Evolutionary conservation across 176 grass and related monocot species (phyloP).

Genomic region (Guadua angustifolia): DNA sequence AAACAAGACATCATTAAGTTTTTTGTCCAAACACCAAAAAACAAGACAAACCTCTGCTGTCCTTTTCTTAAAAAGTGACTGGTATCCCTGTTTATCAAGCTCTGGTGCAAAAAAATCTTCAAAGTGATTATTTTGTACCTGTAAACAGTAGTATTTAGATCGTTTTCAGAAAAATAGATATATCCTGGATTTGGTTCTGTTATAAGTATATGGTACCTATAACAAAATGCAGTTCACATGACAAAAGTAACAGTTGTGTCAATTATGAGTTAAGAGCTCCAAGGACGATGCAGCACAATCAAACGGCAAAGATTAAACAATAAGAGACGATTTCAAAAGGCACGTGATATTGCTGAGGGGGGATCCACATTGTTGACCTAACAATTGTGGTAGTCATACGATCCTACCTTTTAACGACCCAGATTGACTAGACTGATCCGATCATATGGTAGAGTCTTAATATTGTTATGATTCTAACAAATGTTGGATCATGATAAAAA

Average conservation of each 20-base stretch:
- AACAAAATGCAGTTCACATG: background rate
- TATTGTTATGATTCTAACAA: too few species aligned
- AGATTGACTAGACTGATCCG: too few species aligned
- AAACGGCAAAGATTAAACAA: background rate
- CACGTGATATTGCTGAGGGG: background rate
- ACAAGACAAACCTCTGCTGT: constrained; percentile 66
- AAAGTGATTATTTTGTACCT: constrained; percentile 91
- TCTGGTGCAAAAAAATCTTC: constrained; percentile 86
- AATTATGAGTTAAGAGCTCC: background rate
- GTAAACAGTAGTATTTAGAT: constrained; percentile 39
- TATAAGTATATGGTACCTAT: background rate
- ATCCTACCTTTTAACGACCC: too few species aligned
- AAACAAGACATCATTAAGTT: background rate
- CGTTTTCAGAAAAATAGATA: constrained; percentile 6
- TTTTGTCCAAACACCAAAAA: constrained; percentile 10
- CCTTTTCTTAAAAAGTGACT: constrained; percentile 83
- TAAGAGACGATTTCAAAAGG: background rate
- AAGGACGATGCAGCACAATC: background rate
- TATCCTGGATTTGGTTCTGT: background rate
- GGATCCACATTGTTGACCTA: background rate
- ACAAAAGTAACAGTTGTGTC: constrained; percentile 4
- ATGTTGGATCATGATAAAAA: too few species aligned
- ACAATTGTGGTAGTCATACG: background rate
- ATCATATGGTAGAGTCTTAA: too few species aligned
- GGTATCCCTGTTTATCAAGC: constrained; percentile 94